These are phyloP conservation scores for Umbelopsis vinacea DNA, from an alignment of 192 early-diverging fungal species.

Conservation along the genomic window DNA sequence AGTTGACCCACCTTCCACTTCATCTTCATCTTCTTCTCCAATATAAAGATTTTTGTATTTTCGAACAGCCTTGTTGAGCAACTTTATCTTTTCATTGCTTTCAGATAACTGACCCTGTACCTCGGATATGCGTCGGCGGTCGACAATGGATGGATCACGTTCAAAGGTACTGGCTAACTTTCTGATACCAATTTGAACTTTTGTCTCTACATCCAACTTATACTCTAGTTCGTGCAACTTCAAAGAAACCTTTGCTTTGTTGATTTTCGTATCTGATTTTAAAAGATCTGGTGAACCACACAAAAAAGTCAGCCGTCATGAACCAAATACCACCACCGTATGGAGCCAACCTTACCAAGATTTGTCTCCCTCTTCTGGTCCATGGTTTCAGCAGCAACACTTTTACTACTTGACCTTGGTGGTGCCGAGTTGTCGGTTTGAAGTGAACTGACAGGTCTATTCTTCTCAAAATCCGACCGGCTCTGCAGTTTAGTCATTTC, in stretches of 20 bases:
- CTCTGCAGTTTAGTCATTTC: slow-evolving; percentile 63
- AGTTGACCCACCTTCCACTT: slow-evolving; percentile 37
- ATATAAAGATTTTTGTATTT: slow-evolving; percentile 87
- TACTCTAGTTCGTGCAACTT: slow-evolving; percentile 85
- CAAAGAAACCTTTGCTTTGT: slow-evolving; percentile 67
- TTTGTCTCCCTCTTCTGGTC: slow-evolving; percentile 24
- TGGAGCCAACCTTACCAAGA: slow-evolving; percentile 16
- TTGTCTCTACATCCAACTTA: slow-evolving; percentile 92
- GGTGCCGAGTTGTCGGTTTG: not conserved
- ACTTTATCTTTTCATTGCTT: slow-evolving; percentile 73
- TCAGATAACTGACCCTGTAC: slow-evolving; percentile 57
- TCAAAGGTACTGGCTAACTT: slow-evolving; percentile 34
- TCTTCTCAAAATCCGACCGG: not conserved
- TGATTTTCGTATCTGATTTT: slow-evolving; percentile 66
- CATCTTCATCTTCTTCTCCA: slow-evolving; percentile 72
- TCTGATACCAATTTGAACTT: slow-evolving; percentile 80
- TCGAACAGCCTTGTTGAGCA: slow-evolving; percentile 73
- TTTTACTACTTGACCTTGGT: slow-evolving; percentile 12
- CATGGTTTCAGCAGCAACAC: not conserved
- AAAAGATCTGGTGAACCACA: slow-evolving; percentile 52
- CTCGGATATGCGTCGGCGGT: slow-evolving; percentile 54
- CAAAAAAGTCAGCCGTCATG: not conserved
- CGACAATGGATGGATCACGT: slow-evolving; percentile 46
- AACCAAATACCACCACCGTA: not conserved
- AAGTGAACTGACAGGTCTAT: not conserved